Evolutionary conservation across 352 stramenopile species (phyloP).

Genomic region (Phytophthora sp.): DNA sequence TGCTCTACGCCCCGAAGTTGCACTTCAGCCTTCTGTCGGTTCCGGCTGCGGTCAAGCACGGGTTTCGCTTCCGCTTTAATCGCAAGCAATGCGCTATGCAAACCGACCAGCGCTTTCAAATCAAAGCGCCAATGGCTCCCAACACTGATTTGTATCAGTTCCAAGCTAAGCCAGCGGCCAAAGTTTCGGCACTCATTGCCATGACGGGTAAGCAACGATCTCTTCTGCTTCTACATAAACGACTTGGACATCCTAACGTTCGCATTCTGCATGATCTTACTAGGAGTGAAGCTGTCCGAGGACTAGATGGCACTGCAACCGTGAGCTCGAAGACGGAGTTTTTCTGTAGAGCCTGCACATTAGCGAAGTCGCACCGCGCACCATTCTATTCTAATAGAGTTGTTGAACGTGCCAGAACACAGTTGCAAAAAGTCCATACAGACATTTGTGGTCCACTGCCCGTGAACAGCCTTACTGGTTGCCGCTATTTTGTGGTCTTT

Average conservation of each 20-base stretch:
- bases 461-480: slow-evolving; percentile 14
- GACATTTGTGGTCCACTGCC: slow-evolving; percentile 8
- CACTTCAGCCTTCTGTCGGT: slow-evolving; percentile 1
- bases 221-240: slow-evolving; percentile 1
- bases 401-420: slow-evolving; percentile 12
- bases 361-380: slow-evolving; percentile 26
- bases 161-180: neutral
- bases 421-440: neutral
- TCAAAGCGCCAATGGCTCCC: neutral
- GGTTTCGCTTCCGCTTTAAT: slow-evolving; percentile 1
- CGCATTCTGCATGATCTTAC: neutral
- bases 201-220: slow-evolving; percentile 3
- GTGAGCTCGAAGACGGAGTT: neutral
- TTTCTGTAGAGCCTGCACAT: slow-evolving; percentile 7
- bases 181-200: neutral
- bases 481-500: slow-evolving; percentile 24
- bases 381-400: slow-evolving; percentile 23
- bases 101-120: slow-evolving; percentile 9
- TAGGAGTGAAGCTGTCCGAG: slow-evolving; percentile 5
- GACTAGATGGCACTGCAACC: too few relatives aligned
- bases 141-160: slow-evolving; percentile 8
- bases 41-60: neutral
- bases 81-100: neutral
- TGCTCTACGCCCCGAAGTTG: neutral
- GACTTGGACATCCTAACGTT: slow-evolving; percentile 7